Evolutionary conservation across 208 protist species (phyloP), one percentile per base, ranked within the genome.

Genomic region (Wallacemonas sp.): DNA sequence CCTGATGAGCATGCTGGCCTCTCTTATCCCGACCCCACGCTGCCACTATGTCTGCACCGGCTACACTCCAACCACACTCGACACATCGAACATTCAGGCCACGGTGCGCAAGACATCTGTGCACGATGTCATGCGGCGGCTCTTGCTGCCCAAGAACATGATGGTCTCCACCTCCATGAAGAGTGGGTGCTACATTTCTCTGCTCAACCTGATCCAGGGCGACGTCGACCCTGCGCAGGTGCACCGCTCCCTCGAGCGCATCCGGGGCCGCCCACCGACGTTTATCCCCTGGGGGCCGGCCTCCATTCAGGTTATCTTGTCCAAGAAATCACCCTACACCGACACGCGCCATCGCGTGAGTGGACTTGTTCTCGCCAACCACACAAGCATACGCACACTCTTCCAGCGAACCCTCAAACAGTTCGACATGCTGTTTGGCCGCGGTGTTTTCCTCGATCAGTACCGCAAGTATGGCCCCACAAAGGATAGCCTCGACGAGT

Each of bases 201-300:
- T 99, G 27, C 86, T 99, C 2, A 99, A 99, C 76, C 97, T 99
- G 47, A 99, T 99, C 68, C 98, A 99, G 70, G 99, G 99, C 42
- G 98, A 99, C 31, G 98, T 99, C 5, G 98, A 99, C 79, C 98
- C 98, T 0, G 95, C 93, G 2, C 94, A 99, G 84, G 96, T 99
- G 58, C 98, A 99, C 80, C 98, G 99, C 72, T 96, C 88, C n/a
- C 88, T 99, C 21, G 95, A 99, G 75, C 91, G 97, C 30, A 99
- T 99, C 45, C 86, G 96, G n/a, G 91, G 98, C 60, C 98, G 98
- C 55, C 79, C 98, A 1, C 96, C 95, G 21, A 95, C 90, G 36
- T 99, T 99, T 79, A 99, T 99, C 68, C 98, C 98, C 24, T 99
- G 99, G 99, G 98, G 98, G 0, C 91, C 96, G 14, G 96, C 96